Conservation (phyloP, 129 eudicot genomes). For the Escallonia rubra region DNA sequence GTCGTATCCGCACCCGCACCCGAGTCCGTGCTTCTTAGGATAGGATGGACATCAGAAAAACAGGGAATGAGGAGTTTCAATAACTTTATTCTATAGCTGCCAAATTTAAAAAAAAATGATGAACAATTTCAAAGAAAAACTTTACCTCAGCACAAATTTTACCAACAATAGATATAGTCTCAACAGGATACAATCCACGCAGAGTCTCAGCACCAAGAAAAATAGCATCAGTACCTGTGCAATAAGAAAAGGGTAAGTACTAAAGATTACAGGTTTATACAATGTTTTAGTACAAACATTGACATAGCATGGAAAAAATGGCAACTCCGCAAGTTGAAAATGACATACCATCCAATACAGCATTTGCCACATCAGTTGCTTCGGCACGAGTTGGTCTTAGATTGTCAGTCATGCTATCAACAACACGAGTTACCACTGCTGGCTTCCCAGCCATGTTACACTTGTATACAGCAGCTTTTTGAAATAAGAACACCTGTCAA, state of each 20-base stretch:
- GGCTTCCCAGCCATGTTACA: slow-evolving; percentile 85
- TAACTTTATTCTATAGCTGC: background rate
- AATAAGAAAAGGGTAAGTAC: background rate
- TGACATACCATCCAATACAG: slow-evolving; percentile 58
- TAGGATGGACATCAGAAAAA: no score
- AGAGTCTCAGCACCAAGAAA: slow-evolving; percentile 81
- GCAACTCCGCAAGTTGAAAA: background rate
- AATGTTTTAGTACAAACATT: background rate
- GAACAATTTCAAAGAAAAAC: background rate
- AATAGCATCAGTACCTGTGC: slow-evolving; percentile 73
- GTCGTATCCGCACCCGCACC: no score
- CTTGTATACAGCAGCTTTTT: slow-evolving; percentile 67
- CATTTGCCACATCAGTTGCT: slow-evolving; percentile 86
- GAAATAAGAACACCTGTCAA: slow-evolving; percentile 65
- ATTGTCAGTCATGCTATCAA: slow-evolving; percentile 77
- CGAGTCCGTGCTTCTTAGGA: no score
- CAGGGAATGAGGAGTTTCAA: no score
- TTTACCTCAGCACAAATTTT: slow-evolving; percentile 71
- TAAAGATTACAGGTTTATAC: no score
- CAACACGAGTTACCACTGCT: slow-evolving; percentile 76
- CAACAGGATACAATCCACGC: slow-evolving; percentile 68
- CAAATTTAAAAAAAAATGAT: background rate
- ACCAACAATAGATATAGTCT: slow-evolving; percentile 55
- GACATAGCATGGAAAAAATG: background rate
- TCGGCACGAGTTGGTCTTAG: slow-evolving; percentile 79